Percentiles rank a stretch among this genome's conserved stretches.
Conservation (phyloP, 176 grass and related monocot species). For the Triticum turgidum region DNA sequence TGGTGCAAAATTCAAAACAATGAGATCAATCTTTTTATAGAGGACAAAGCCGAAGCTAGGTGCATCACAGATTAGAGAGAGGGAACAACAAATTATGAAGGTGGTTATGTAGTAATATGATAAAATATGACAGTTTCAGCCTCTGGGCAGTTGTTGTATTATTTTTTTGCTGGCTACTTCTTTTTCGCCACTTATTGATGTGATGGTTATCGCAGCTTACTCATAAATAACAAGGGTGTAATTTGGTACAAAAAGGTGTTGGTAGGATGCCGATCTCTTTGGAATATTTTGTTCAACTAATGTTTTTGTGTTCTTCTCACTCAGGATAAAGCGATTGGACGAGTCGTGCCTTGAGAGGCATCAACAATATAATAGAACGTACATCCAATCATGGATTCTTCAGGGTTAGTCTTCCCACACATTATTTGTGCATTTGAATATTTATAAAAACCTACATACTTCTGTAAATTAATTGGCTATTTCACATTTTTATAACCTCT, state of each 20-base stretch:
- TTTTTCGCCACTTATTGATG: not conserved
- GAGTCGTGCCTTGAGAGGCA: conserved; percentile 85
- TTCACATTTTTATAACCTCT: not conserved
- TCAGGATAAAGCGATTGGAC: conserved; percentile 78
- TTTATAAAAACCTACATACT: not conserved
- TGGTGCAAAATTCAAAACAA: too few relatives aligned
- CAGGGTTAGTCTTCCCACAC: conserved; percentile 56
- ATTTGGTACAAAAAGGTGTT: not conserved
- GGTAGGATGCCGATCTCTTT: not conserved
- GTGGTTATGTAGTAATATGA: not conserved
- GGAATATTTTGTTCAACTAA: conserved; percentile 1
- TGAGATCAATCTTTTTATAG: too few relatives aligned
- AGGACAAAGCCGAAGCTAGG: too few relatives aligned
- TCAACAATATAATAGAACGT: conserved; percentile 84
- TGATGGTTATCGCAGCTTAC: not conserved
- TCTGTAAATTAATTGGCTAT: not conserved
- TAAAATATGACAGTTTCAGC: not conserved
- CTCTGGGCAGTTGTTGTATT: not conserved
- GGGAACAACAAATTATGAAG: too few relatives aligned
- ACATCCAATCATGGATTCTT: conserved; percentile 95
- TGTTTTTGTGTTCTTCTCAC: conserved; percentile 7
- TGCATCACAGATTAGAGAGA: too few relatives aligned
- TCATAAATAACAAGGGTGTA: not conserved
- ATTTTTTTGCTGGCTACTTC: too few relatives aligned
- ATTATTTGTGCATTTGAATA: not conserved